Conservation (phyloP, 176 grass and related monocot species). For the Musa acuminata region DNA sequence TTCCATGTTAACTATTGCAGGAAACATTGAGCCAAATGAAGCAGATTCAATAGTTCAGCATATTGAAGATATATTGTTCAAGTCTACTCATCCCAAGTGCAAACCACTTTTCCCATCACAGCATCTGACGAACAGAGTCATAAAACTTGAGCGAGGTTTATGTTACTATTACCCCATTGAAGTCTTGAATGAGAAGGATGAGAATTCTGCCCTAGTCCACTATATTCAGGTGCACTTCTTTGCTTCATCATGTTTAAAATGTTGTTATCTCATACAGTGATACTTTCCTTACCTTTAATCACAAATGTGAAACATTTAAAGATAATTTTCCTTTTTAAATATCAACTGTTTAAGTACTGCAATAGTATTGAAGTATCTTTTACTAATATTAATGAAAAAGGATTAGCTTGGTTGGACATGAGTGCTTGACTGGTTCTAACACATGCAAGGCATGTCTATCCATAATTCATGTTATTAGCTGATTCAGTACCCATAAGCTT, state of each 20-base stretch:
- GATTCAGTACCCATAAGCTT: neutral
- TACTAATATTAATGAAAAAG: neutral
- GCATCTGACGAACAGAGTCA: constrained; percentile 74
- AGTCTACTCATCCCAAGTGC: constrained; percentile 32
- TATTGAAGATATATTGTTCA: constrained; percentile 66
- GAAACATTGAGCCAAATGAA: constrained; percentile 72
- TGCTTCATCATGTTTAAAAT: neutral
- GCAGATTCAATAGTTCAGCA: constrained; percentile 49
- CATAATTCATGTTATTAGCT: neutral
- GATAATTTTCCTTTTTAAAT: neutral
- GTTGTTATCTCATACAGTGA: constrained; percentile 1
- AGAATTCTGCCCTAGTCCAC: constrained; percentile 83
- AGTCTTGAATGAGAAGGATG: constrained; percentile 62
- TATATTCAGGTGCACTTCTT: constrained; percentile 70
- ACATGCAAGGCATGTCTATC: neutral
- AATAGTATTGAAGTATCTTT: neutral
- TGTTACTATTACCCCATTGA: constrained; percentile 51
- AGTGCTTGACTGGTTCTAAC: neutral
- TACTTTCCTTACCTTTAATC: constrained; percentile 3
- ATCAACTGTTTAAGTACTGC: no score
- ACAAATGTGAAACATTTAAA: neutral
- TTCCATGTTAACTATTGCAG: constrained; percentile 29
- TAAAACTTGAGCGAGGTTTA: constrained; percentile 87
- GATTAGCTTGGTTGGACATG: neutral
- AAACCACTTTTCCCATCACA: constrained; percentile 72